These are phyloP conservation scores for Eurotiales sp. DNA, from an alignment of 2,329 filamentous ascomycete genomes.

Conservation along the genomic window DNA sequence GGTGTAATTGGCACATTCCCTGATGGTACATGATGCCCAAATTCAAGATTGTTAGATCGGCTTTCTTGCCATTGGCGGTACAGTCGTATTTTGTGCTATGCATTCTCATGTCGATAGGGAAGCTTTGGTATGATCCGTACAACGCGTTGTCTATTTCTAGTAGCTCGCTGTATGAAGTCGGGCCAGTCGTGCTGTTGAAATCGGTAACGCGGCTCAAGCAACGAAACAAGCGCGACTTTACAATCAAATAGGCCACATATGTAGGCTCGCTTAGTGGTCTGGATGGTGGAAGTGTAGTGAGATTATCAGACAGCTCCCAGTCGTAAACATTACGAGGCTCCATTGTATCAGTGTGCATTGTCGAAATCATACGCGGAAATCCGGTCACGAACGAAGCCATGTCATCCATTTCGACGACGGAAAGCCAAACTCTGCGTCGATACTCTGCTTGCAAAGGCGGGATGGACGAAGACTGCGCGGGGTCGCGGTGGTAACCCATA, in stretches of 20 bases:
- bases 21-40: slow-evolving; percentile 65
- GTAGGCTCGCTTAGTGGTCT: slow-evolving; percentile 60
- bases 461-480: slow-evolving; percentile 50
- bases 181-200: slow-evolving; percentile 31
- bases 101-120: slow-evolving; percentile 63
- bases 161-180: slow-evolving; percentile 56
- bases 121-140: slow-evolving; percentile 55
- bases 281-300: slow-evolving; percentile 52
- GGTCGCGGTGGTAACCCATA: slow-evolving; percentile 63
- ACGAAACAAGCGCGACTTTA: slow-evolving; percentile 42
- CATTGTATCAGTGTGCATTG: slow-evolving; percentile 60
- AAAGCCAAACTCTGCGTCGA: slow-evolving; percentile 47
- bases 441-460: slow-evolving; percentile 60
- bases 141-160: slow-evolving; percentile 59
- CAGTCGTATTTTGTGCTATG: neutral
- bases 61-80: slow-evolving; percentile 3
- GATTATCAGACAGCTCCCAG: slow-evolving; percentile 59
- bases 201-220: slow-evolving; percentile 46
- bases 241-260: slow-evolving; percentile 46
- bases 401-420: slow-evolving; percentile 57
- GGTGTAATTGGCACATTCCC: slow-evolving; percentile 84
- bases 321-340: slow-evolving; percentile 62
- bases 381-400: slow-evolving; percentile 65
- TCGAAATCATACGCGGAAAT: slow-evolving; percentile 62
- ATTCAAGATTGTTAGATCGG: slow-evolving; percentile 4